phyloP scores from a whole-genome alignment of 495 filamentous ascomycete genomes.

The Lasiosphaeris hirsuta region DNA sequence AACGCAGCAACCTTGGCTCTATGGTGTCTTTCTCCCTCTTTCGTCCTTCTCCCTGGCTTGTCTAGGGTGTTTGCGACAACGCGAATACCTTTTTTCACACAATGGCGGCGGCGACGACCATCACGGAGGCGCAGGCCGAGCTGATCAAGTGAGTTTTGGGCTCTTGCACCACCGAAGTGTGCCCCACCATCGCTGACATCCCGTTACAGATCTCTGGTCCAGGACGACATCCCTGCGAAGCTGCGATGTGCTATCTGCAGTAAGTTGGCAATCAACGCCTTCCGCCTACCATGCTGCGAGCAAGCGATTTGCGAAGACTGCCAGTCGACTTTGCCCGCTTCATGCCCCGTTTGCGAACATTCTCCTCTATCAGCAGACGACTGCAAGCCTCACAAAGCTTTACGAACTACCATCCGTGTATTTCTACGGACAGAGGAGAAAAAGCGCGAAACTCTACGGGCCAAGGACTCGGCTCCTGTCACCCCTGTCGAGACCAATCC shows the following conservation, averaged over 20 bases:
- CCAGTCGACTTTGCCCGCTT: constrained; percentile 69
- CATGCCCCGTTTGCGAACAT: constrained; percentile 92
- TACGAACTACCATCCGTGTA: constrained; percentile 83
- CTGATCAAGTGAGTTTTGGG: constrained; percentile 35
- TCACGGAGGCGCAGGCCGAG: constrained; percentile 33
- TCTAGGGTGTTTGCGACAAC: constrained; percentile 10
- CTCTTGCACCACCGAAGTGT: background rate
- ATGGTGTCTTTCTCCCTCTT: background rate
- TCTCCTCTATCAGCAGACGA: constrained; percentile 77
- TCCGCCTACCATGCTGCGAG: constrained; percentile 90
- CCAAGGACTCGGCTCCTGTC: constrained; percentile 49
- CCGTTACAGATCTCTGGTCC: constrained; percentile 63
- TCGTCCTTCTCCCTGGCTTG: constrained; percentile 3
- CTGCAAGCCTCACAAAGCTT: constrained; percentile 82
- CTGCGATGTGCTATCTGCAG: constrained; percentile 90
- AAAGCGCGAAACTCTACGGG: constrained; percentile 61
- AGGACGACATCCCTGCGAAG: constrained; percentile 89
- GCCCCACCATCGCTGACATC: constrained; percentile 18
- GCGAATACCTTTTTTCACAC: constrained; percentile 3
- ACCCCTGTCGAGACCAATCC: constrained; percentile 41
- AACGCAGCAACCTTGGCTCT: too few species aligned
- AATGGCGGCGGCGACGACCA: constrained; percentile 25
- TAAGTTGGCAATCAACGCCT: constrained; percentile 86
- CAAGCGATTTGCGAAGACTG: constrained; percentile 90
- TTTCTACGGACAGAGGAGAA: constrained; percentile 86